phyloP scores from a whole-genome alignment of 225 moss, liverwort and hornwort species.

The Lunularia cruciata region DNA sequence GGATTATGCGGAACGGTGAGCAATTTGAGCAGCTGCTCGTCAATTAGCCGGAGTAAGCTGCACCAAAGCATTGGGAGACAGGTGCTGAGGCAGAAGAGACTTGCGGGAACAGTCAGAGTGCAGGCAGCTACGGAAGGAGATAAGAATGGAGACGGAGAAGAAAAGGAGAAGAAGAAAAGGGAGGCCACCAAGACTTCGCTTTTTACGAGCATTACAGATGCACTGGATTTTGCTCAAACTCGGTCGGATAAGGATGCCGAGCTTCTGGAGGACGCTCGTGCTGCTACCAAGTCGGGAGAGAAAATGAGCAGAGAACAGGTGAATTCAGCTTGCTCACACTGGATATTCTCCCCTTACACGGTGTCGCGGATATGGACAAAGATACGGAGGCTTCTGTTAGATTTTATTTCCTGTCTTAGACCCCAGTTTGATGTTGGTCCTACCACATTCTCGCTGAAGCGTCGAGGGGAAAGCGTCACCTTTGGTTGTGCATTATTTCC shows the following conservation, averaged over 20 bases:
- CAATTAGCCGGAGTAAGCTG: background rate
- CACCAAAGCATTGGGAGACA: background rate
- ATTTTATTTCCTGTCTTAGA: too few species aligned
- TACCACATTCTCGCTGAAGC: too few species aligned
- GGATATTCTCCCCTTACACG: too few species aligned
- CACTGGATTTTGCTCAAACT: conserved; percentile 66
- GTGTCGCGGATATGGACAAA: too few species aligned
- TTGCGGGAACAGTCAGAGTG: conserved; percentile 34
- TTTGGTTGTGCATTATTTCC: too few species aligned
- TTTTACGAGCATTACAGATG: conserved; percentile 85
- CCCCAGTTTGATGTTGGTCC: too few species aligned
- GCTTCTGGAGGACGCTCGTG: conserved; percentile 68
- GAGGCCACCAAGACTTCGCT: conserved; percentile 56
- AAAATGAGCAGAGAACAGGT: conserved; percentile 89
- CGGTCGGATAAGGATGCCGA: conserved; percentile 86
- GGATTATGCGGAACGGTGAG: background rate
- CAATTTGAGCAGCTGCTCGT: background rate
- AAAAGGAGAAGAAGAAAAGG: conserved; percentile 34
- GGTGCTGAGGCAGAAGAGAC: background rate
- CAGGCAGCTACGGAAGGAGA: conserved; percentile 28
- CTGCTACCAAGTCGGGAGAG: conserved; percentile 65
- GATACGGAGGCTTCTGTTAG: too few species aligned
- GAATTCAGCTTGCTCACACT: background rate
- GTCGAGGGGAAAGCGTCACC: too few species aligned
- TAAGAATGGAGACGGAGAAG: conserved; percentile 26